Base-by-base conservation (phyloP, 2,329 filamentous ascomycete genomes). In the Huntiella abstrusa region DNA sequence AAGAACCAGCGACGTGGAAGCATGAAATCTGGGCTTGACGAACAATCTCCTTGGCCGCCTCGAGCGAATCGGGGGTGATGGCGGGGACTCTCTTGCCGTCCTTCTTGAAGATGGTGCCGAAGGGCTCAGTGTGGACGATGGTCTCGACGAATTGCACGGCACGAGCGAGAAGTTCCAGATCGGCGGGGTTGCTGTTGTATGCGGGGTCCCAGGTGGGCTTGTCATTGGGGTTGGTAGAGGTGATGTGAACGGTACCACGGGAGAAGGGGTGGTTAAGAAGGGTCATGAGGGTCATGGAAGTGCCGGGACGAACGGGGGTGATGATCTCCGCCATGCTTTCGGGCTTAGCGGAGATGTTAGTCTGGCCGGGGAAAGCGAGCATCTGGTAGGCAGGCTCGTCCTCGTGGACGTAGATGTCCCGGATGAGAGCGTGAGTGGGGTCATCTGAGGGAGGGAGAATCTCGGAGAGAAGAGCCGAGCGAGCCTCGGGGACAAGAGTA, bases 201-300 rank as follows among this genome's bases (percentile, higher is more conserved):
- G 65, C 64, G 13, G 71, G 70, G 51, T 77, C 68, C 53, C 76
- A 72, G 4, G 65, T 60, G 0, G 68, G 65, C 22, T 62, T 56
- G 4, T 64, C 62, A 4, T 55, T 54, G 4, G 64, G 56, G 38
- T 68, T 61, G 1, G 61, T 47, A 3, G 62, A 62, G 8, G 59
- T 59, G 50, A 79, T 72, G 59, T 79, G 77, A 47, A 75, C 68
- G 35, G 64, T 63, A 4, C 76, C 76, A 0, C 73, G 66, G 1
- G 70, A 75, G 54, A 73, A 70, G 0, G 75, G 75, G 49, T 78
- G 76, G 36, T 70, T 69, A 15, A 75, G 70, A 51, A 74, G 70
- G 1, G 67, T 65, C 52, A 68, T 69, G 50, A 70, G 60, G 13
- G 71, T 69, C 43, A 75, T 63, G 55, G 70, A 73, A 53, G 36